phyloP scores from a whole-genome alignment of 1,284 basidiomycete genomes.

The Spongiforma sp. region DNA sequence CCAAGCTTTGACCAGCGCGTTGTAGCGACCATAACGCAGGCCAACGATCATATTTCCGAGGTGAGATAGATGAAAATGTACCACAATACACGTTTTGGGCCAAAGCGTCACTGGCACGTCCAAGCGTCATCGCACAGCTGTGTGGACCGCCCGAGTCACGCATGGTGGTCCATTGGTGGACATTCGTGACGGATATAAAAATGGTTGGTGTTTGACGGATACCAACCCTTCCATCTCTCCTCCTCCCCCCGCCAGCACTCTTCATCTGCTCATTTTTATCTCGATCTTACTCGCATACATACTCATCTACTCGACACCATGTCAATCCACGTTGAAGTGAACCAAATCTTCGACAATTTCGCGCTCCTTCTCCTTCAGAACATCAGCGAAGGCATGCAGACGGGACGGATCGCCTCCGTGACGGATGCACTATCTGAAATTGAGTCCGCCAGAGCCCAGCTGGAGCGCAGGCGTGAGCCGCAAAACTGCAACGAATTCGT shows the following conservation, averaged over 20 bases:
- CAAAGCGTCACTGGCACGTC: constrained; percentile 11
- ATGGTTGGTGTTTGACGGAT: neutral
- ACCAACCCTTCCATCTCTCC: constrained; percentile 3
- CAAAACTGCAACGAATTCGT: constrained; percentile 14
- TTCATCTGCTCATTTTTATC: neutral
- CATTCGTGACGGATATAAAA: constrained; percentile 21
- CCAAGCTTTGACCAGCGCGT: neutral
- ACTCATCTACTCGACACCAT: constrained; percentile 13
- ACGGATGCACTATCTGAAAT: constrained; percentile 14
- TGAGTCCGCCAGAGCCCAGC: constrained; percentile 17
- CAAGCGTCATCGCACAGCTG: constrained; percentile 20
- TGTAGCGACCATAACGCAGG: neutral
- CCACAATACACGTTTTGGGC: no score
- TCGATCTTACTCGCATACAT: neutral
- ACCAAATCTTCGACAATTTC: neutral
- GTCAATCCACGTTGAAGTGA: constrained; percentile 3
- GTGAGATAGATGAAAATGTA: constrained; percentile 6
- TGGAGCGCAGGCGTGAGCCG: constrained; percentile 1
- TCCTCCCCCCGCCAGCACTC: constrained; percentile 1
- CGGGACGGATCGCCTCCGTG: constrained; percentile 16
- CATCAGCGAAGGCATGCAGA: constrained; percentile 19
- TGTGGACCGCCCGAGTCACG: no score
- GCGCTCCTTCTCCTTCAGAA: constrained; percentile 17
- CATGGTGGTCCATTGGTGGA: neutral
- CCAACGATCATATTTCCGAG: constrained; percentile 2